Base-by-base conservation (phyloP, 306 rosid species). In the Canavalia ensiformis region DNA sequence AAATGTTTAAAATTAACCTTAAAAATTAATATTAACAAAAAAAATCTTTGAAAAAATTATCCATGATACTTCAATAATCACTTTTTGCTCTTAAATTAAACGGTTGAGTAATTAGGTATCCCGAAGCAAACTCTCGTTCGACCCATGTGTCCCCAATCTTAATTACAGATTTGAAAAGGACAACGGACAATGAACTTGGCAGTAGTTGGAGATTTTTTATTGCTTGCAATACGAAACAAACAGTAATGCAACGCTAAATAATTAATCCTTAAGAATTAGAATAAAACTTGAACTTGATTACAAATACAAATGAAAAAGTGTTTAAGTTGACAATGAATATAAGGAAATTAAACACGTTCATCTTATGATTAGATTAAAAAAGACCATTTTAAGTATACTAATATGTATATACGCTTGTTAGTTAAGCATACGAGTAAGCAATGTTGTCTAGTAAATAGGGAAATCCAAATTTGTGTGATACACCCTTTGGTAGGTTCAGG, bases 91-190 rank as follows among this genome's bases (percentile, higher is more conserved):
- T 51, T 4, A 51, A 59, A 3, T 31, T 10, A 31, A 59, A 59
- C 31, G 39, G 18, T 59, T 59, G 66, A 59, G 9, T 59, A 59
- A 59, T 59, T 59, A 54, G 59, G 59, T 54, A 51, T 13, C 13
- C 8, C 56, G 28, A 51, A 47, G 52, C 52, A 47, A 51, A 60
- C 68, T 4, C 28, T 35, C 7, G 37, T 64, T 47, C 47, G 10
- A 39, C 45, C 45, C 29, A 65, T 4, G 47, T 39, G 12, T 39
- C 71, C 5, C 71, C 30, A 35, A 25, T 62, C 60, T 18, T 35
- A 8, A 33, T 76, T 55, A 8, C 51, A 18, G 6, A 11, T 7
- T 33, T 51, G 18, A 51, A 10, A 77, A 35, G 50, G 72, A 47
- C 81, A 64, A 64, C 1, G 18, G 39, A 39, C 52, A 55, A 9